These are phyloP conservation scores for Colletotrichum nymphaeae DNA, from an alignment of 2,329 filamentous ascomycete genomes.

Conservation along the genomic window DNA sequence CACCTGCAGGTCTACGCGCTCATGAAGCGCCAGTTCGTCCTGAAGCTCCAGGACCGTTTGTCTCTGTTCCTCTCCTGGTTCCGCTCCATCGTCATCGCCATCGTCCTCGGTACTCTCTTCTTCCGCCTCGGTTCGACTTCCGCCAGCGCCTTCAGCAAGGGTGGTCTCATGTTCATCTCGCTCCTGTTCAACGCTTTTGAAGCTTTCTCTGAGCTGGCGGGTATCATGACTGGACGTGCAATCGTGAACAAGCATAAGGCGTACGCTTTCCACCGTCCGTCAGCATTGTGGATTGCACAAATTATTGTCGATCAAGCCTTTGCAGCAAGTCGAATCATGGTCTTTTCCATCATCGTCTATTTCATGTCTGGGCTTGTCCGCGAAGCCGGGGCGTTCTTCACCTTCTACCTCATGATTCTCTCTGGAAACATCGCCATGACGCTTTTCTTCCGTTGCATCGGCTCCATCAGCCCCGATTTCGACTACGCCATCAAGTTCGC, in stretches of 20 bases:
- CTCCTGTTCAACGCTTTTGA: constrained; percentile 90
- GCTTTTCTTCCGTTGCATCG: constrained; percentile 80
- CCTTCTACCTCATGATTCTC: constrained; percentile 78
- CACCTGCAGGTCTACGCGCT: constrained; percentile 85
- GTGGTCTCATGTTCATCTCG: constrained; percentile 83
- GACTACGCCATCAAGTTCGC: constrained; percentile 88
- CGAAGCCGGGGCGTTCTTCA: constrained; percentile 83
- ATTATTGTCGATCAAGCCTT: constrained; percentile 84
- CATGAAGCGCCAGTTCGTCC: constrained; percentile 84
- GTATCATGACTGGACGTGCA: constrained; percentile 79
- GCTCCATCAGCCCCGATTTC: constrained; percentile 81
- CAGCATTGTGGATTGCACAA: constrained; percentile 85
- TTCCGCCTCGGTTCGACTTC: constrained; percentile 74
- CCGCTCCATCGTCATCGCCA: constrained; percentile 76
- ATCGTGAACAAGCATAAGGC: constrained; percentile 88
- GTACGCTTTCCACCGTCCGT: constrained; percentile 85
- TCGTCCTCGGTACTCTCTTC: constrained; percentile 85
- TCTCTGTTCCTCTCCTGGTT: constrained; percentile 80
- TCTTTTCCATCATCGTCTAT: constrained; percentile 82
- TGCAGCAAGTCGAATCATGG: constrained; percentile 74
- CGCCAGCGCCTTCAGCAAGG: constrained; percentile 82
- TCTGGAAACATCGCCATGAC: constrained; percentile 79
- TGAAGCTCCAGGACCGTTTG: constrained; percentile 89
- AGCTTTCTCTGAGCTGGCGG: constrained; percentile 81
- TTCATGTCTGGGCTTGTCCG: constrained; percentile 79